Conservation (phyloP, 2,329 filamentous ascomycete genomes). For the Elsinoe necatrix region DNA sequence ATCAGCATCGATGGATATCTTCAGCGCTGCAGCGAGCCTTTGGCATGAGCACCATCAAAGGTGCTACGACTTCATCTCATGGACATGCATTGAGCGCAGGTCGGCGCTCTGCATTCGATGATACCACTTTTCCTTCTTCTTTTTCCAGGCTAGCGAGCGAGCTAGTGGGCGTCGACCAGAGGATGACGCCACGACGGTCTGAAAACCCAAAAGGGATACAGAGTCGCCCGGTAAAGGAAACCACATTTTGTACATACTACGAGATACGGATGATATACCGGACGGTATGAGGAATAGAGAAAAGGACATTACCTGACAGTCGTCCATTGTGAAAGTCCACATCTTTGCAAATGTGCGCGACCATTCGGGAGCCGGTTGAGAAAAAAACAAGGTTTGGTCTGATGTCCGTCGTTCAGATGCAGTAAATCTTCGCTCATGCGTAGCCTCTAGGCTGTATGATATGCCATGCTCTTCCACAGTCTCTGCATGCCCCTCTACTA, state of each 20-base stretch:
- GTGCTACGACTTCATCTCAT: background rate
- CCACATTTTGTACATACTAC: conserved; percentile 11
- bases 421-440: background rate
- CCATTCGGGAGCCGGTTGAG: no score
- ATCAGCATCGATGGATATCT: background rate
- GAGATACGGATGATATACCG: conserved; percentile 5
- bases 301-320: background rate
- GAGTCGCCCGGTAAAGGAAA: background rate
- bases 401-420: background rate
- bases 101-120: background rate
- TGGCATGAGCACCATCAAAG: background rate
- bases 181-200: background rate
- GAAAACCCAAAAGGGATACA: background rate
- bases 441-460: background rate
- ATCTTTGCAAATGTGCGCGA: no score
- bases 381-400: no score
- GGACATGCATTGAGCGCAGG: conserved; percentile 10
- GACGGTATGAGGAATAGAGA: conserved; percentile 1
- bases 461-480: background rate
- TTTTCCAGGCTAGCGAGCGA: background rate
- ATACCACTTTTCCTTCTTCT: background rate
- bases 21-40: background rate
- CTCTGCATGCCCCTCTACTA: background rate
- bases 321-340: background rate
- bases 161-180: background rate